Conservation (phyloP, 805 yeast species). For the Suhomyces faveliae region DNA sequence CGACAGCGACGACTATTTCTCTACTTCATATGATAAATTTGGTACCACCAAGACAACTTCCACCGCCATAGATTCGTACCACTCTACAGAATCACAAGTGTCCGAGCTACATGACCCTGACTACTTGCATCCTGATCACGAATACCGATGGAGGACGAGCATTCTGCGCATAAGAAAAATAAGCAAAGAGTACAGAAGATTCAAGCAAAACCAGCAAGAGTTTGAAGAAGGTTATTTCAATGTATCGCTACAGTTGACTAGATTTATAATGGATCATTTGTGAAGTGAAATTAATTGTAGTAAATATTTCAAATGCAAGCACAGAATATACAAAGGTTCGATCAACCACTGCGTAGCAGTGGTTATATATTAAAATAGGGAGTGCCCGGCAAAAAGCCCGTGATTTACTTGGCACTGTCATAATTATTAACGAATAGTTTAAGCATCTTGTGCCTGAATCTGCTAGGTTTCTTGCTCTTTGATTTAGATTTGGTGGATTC, state of each 20-base stretch:
- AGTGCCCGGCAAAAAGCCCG: too few relatives aligned
- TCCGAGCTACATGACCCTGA: not conserved
- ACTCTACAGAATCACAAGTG: not conserved
- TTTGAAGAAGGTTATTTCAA: not conserved
- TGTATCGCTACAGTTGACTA: not conserved
- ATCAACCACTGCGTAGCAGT: too few relatives aligned
- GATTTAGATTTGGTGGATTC: slow-evolving; percentile 4
- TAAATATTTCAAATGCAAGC: not conserved
- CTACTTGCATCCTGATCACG: not conserved
- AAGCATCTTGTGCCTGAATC: slow-evolving; percentile 21
- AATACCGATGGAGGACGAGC: not conserved
- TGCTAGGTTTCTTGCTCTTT: slow-evolving; percentile 12
- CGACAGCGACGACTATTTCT: not conserved
- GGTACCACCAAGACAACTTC: not conserved
- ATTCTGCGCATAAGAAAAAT: not conserved
- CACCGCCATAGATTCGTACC: not conserved
- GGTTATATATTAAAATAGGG: too few relatives aligned
- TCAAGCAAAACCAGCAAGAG: not conserved
- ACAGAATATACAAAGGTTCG: too few relatives aligned
- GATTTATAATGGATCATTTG: not conserved
- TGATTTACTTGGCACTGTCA: slow-evolving; percentile 12
- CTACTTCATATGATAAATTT: not conserved
- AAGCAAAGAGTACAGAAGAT: not conserved
- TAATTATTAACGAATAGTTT: slow-evolving; percentile 35
- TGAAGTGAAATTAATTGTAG: not conserved